phyloP scores from a whole-genome alignment of 2,329 filamentous ascomycete species.

The Hypoxylon sp. region DNA sequence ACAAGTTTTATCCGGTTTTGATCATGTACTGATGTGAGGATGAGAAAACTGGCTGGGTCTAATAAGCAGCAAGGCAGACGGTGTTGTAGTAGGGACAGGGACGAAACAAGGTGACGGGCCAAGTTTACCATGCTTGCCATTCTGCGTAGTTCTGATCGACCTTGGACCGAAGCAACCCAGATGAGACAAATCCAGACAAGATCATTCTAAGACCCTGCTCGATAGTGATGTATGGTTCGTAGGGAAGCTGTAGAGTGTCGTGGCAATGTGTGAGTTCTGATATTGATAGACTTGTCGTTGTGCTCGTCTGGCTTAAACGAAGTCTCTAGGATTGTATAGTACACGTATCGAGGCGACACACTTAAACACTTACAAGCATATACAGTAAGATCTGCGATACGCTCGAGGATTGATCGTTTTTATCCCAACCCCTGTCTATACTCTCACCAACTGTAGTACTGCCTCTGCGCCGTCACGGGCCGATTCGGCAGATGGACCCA shows the following conservation, averaged over 20 bases:
- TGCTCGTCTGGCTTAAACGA: slow-evolving; percentile 10
- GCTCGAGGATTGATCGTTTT: neutral
- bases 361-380: slow-evolving; percentile 35
- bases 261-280: neutral
- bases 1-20: slow-evolving; percentile 7
- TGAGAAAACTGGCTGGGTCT: neutral
- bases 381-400: slow-evolving; percentile 8
- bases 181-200: neutral
- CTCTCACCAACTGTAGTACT: slow-evolving; percentile 90
- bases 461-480: slow-evolving; percentile 82
- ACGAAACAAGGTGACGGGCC: neutral
- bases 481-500: slow-evolving; percentile 91
- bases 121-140: neutral
- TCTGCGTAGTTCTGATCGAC: neutral
- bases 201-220: neutral
- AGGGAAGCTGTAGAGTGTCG: neutral
- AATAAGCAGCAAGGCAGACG: slow-evolving; percentile 9
- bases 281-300: neutral
- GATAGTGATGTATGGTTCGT: neutral
- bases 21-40: slow-evolving; percentile 18
- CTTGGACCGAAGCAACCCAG: neutral
- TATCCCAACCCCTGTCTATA: neutral
- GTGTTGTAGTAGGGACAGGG: slow-evolving; percentile 8
- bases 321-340: slow-evolving; percentile 18
- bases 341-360: slow-evolving; percentile 27